phyloP scores from a whole-genome alignment of 2,329 filamentous ascomycete genomes.

The Xylariaceae sp. region DNA sequence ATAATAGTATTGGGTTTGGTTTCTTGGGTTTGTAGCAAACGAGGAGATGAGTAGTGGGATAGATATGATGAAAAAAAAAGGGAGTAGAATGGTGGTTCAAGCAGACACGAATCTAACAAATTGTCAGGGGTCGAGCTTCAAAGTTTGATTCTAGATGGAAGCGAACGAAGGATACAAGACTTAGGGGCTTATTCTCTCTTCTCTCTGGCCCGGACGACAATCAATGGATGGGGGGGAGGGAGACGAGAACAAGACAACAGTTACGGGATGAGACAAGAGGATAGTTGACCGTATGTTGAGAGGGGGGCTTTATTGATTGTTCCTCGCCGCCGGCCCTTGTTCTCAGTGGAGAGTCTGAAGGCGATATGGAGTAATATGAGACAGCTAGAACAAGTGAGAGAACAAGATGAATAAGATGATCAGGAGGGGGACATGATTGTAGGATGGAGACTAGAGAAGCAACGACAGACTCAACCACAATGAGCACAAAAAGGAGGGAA shows the following conservation, averaged over 20 bases:
- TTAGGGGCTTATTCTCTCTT: constrained; percentile 1
- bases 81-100: constrained; percentile 16
- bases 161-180: constrained; percentile 8
- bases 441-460: constrained; percentile 2
- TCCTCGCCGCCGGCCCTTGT: constrained; percentile 14
- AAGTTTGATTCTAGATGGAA: constrained; percentile 11
- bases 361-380: constrained; percentile 13
- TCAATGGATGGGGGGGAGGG: neutral
- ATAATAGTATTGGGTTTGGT: neutral
- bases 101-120: constrained; percentile 16
- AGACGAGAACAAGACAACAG: constrained; percentile 17
- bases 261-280: constrained; percentile 14
- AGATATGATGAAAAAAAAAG: constrained; percentile 17
- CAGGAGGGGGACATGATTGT: constrained; percentile 1
- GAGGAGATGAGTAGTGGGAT: constrained; percentile 4
- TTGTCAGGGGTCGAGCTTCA: constrained; percentile 21
- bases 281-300: constrained; percentile 13
- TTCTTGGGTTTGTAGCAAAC: constrained; percentile 22
- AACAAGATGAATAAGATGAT: constrained; percentile 5
- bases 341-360: constrained; percentile 4
- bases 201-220: neutral
- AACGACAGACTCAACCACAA: constrained; percentile 3
- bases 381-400: constrained; percentile 14
- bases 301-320: constrained; percentile 17
- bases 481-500: constrained; percentile 5